These are phyloP conservation scores for Lachancea mirantina DNA, from an alignment of 805 yeast species.

Conservation along the genomic window DNA sequence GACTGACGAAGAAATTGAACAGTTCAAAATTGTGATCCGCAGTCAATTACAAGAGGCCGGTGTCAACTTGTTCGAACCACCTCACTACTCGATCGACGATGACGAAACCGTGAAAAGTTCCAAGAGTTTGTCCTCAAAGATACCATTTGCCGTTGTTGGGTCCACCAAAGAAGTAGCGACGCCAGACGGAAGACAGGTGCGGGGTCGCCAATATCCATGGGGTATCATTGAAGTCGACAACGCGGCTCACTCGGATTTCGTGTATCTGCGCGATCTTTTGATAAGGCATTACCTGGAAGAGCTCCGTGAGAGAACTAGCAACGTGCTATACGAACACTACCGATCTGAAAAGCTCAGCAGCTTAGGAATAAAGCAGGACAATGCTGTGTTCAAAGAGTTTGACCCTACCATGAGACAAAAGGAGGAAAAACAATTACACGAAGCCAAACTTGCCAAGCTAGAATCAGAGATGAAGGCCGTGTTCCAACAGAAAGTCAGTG, in stretches of 20 bases:
- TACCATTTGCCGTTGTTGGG: conserved; percentile 94
- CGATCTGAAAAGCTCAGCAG: conserved; percentile 72
- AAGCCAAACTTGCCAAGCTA: conserved; percentile 86
- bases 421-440: conserved; percentile 89
- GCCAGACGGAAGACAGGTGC: conserved; percentile 68
- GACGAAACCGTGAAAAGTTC: conserved; percentile 69
- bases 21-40: conserved; percentile 69
- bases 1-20: conserved; percentile 73
- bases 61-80: conserved; percentile 72
- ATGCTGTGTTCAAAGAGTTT: conserved; percentile 86
- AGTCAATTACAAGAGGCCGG: conserved; percentile 71
- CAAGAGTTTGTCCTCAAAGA: conserved; percentile 54
- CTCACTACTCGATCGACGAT: conserved; percentile 71
- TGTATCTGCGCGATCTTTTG: conserved; percentile 78
- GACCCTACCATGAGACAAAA: conserved; percentile 89
- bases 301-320: conserved; percentile 76
- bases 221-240: conserved; percentile 94
- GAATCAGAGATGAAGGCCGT: conserved; percentile 95
- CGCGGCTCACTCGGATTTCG: conserved; percentile 88
- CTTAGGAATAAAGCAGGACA: conserved; percentile 90
- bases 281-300: conserved; percentile 91
- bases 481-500: conserved; percentile 91
- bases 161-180: conserved; percentile 66
- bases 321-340: conserved; percentile 76
- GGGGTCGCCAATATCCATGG: conserved; percentile 97